phyloP scores from a whole-genome alignment of 2,329 filamentous ascomycete genomes.

The Paracamarosporium sp. region DNA sequence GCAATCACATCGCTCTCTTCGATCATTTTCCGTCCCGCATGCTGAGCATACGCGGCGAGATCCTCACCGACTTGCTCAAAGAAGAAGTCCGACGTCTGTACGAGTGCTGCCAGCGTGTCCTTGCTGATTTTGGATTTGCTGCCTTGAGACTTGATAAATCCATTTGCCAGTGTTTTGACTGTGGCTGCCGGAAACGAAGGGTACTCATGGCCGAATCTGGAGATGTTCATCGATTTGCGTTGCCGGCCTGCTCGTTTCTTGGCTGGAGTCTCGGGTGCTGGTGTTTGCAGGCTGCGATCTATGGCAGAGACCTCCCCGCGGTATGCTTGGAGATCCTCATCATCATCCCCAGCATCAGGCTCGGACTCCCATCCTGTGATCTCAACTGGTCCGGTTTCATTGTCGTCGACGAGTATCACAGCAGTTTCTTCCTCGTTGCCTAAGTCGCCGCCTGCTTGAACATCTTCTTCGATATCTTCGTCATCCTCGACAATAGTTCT shows the following conservation, averaged over 20 bases:
- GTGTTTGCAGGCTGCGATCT: constrained; percentile 40
- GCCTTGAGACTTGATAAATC: constrained; percentile 72
- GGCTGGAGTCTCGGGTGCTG: constrained; percentile 28
- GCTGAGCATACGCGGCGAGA: constrained; percentile 77
- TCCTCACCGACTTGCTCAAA: constrained; percentile 88
- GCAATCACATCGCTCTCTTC: constrained; percentile 84
- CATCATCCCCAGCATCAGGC: constrained; percentile 28
- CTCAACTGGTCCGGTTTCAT: constrained; percentile 22
- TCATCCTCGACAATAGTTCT: constrained; percentile 6
- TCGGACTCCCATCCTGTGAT: constrained; percentile 42
- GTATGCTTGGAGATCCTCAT: constrained; percentile 40
- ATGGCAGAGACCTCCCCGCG: constrained; percentile 43
- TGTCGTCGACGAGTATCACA: constrained; percentile 39
- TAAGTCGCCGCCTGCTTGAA: constrained; percentile 23
- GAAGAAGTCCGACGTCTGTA: constrained; percentile 87
- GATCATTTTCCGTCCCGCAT: constrained; percentile 83
- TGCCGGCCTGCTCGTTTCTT: constrained; percentile 33
- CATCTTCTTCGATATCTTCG: constrained; percentile 36
- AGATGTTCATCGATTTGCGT: constrained; percentile 64
- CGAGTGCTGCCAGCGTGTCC: constrained; percentile 76
- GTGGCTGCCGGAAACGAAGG: constrained; percentile 75
- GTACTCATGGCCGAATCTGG: constrained; percentile 76
- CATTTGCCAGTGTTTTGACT: constrained; percentile 74
- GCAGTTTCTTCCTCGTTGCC: constrained; percentile 24
- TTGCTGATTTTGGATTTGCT: constrained; percentile 73